Evolutionary conservation across 768 basidiomycete species (phyloP).

Genomic region (Ramaria sp.): DNA sequence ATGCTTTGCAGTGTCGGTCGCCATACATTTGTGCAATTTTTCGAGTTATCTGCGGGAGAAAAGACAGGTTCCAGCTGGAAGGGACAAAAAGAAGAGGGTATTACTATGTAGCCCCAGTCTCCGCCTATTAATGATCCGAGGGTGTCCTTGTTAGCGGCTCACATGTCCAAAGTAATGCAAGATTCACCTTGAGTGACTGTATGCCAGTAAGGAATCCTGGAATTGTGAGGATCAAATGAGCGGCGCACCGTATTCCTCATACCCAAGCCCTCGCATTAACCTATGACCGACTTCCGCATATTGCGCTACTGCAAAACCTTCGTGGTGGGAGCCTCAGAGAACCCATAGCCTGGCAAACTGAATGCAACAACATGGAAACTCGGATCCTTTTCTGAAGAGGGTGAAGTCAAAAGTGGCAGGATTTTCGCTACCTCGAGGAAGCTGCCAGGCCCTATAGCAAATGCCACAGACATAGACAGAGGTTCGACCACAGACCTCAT

Average conservation of each 20-base stretch:
- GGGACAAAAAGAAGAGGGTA: neutral
- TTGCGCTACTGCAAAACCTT: constrained; percentile 29
- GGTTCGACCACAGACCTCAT: no score
- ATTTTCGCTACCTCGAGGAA: constrained; percentile 50
- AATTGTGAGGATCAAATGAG: neutral
- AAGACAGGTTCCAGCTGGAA: neutral
- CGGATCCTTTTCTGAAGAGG: constrained; percentile 30
- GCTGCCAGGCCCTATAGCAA: constrained; percentile 46
- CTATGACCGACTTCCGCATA: constrained; percentile 44
- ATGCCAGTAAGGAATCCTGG: neutral
- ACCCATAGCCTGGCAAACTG: constrained; percentile 52
- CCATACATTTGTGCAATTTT: constrained; percentile 18
- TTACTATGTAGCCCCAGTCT: constrained; percentile 34
- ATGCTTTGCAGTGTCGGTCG: constrained; percentile 35
- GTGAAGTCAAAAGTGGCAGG: constrained; percentile 37
- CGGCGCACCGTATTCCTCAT: constrained; percentile 34
- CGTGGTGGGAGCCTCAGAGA: constrained; percentile 45
- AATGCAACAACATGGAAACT: constrained; percentile 54
- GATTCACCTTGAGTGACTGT: no score
- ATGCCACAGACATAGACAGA: no score
- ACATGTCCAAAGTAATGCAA: no score
- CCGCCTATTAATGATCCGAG: constrained; percentile 36
- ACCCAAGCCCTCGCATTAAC: constrained; percentile 38
- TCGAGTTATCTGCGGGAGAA: constrained; percentile 8
- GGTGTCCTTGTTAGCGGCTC: neutral